Evolutionary conservation across 139 green algal genomes (phyloP).

Genomic region (Chlorella sp.): DNA sequence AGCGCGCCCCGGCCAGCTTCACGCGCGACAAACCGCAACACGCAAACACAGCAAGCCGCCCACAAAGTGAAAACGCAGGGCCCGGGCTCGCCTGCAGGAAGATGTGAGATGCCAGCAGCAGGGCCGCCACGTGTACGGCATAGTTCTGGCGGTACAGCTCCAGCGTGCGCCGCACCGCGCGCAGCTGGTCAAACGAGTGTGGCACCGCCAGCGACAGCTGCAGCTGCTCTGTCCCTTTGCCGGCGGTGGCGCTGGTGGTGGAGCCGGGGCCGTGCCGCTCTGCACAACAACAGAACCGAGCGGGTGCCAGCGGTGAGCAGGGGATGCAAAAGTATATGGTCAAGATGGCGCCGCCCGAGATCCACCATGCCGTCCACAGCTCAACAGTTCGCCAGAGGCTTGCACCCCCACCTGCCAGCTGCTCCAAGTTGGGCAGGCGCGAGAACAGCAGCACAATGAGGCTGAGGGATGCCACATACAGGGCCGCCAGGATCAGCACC

Average conservation of each 20-base stretch:
- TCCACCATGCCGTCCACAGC: too few relatives aligned
- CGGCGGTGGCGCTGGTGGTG: too few relatives aligned
- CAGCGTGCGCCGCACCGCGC: conserved; percentile 34
- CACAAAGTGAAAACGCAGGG: too few relatives aligned
- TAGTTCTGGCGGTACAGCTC: conserved; percentile 51
- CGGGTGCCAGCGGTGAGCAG: too few relatives aligned
- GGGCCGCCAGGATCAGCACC: conserved; percentile 4
- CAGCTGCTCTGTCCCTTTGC: not conserved
- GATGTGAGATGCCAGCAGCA: conserved; percentile 56
- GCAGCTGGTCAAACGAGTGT: conserved; percentile 40
- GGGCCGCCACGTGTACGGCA: conserved; percentile 43
- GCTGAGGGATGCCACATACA: conserved; percentile 29
- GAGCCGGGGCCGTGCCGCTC: too few relatives aligned
- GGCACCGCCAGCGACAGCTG: conserved; percentile 20
- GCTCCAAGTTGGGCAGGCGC: conserved; percentile 16
- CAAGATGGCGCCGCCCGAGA: too few relatives aligned
- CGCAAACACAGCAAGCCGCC: too few relatives aligned
- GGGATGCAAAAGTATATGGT: too few relatives aligned
- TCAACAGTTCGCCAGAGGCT: too few relatives aligned
- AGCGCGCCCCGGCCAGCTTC: too few relatives aligned
- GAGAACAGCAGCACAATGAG: conserved; percentile 32
- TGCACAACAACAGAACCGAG: too few relatives aligned
- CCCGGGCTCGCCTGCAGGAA: conserved; percentile 76
- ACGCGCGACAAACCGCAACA: too few relatives aligned
- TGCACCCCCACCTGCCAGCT: conserved; percentile 33